A percentile compares a stretch with the other conserved stretches of the same genome.
Evolutionary conservation across 2,329 filamentous ascomycete species (phyloP).

Genomic region (Myriosclerotinia duriaeana): DNA sequence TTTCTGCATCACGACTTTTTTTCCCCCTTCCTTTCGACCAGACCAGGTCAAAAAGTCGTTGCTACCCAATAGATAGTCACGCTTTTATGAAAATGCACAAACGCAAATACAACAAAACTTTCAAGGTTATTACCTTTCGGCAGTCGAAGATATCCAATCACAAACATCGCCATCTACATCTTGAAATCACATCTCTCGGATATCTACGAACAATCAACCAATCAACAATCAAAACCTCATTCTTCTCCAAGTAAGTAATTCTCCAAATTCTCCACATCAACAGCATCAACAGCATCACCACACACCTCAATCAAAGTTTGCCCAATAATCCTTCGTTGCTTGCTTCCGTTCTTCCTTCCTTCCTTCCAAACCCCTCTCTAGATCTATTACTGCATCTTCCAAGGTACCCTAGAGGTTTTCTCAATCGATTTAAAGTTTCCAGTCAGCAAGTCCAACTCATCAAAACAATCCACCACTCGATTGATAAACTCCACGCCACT

Average conservation of each 20-base stretch:
- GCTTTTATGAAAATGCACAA: not conserved
- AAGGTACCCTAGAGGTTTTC: not conserved
- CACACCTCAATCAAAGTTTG: not conserved
- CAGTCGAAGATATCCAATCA: constrained; percentile 11
- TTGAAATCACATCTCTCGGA: not conserved
- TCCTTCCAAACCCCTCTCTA: not conserved
- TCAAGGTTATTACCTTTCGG: not conserved
- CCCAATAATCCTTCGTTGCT: constrained; percentile 12
- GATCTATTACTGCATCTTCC: not conserved
- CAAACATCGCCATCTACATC: not conserved
- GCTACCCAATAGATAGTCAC: constrained; percentile 16
- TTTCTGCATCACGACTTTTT: constrained; percentile 6
- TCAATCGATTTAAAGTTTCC: not conserved
- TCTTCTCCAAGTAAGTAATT: not conserved
- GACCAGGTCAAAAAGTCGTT: not conserved
- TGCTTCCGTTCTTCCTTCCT: not conserved
- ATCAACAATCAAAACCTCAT: not conserved
- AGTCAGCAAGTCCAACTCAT: not conserved
- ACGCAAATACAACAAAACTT: not conserved
- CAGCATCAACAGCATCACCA: not conserved
- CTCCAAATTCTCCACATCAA: not conserved
- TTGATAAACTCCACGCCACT: not conserved
- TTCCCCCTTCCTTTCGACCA: not conserved
- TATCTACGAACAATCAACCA: not conserved
- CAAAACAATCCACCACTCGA: not conserved